Conservation (phyloP, 805 yeast species). For the Ascoidea rubescens region DNA sequence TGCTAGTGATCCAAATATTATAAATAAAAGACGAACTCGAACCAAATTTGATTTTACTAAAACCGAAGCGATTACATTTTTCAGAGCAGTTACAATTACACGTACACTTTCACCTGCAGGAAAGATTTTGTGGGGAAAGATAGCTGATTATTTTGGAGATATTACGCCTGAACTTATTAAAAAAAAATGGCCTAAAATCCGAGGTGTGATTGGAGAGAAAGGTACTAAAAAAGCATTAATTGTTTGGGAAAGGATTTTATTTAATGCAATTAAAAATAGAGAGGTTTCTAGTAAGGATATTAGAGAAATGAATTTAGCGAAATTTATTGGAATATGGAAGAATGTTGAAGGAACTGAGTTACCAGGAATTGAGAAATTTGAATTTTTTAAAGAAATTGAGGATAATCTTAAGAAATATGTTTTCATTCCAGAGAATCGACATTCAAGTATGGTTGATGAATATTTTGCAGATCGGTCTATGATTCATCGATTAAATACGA, state of each 20-base stretch:
- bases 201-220: slow-evolving; percentile 44
- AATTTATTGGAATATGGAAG: slow-evolving; percentile 54
- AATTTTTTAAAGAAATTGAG: slow-evolving; percentile 22
- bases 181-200: slow-evolving; percentile 58
- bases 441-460: slow-evolving; percentile 20
- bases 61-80: background rate
- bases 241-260: slow-evolving; percentile 54
- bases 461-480: slow-evolving; percentile 45
- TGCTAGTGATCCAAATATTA: background rate
- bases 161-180: slow-evolving; percentile 30
- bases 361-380: slow-evolving; percentile 4
- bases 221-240: slow-evolving; percentile 39
- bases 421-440: slow-evolving; percentile 21
- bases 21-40: background rate
- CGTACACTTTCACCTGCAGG: slow-evolving; percentile 4
- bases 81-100: slow-evolving; percentile 3
- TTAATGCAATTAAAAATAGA: slow-evolving; percentile 44
- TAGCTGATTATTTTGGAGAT: slow-evolving; percentile 14
- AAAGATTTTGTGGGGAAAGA: background rate
- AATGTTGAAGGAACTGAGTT: slow-evolving; percentile 12
- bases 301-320: slow-evolving; percentile 32
- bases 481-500: slow-evolving; percentile 47
- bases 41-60: background rate
- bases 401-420: slow-evolving; percentile 35
- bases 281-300: slow-evolving; percentile 34